Conservation (phyloP, 2,329 filamentous ascomycete species). For the Parafenestella ontariensis region DNA sequence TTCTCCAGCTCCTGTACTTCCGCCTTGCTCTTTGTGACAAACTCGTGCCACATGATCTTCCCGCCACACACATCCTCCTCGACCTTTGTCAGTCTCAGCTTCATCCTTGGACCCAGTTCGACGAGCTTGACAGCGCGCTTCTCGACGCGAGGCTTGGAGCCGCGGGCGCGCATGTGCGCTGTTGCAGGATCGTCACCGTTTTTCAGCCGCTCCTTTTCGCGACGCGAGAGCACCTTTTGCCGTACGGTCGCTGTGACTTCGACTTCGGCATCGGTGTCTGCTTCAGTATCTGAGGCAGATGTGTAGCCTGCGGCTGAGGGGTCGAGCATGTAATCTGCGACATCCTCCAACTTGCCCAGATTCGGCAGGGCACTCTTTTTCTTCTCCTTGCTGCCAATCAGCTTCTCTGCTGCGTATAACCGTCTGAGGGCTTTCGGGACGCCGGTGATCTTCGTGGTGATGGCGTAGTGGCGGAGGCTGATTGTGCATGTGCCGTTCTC, state of each 20-base stretch:
- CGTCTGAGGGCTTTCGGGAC: constrained; percentile 84
- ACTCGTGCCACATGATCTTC: constrained; percentile 97
- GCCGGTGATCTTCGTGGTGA: constrained; percentile 85
- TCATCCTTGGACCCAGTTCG: constrained; percentile 90
- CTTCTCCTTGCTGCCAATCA: constrained; percentile 61
- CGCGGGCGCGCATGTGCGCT: constrained; percentile 44
- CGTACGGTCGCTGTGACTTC: constrained; percentile 73
- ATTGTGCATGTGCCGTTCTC: constrained; percentile 72
- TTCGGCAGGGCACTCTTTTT: constrained; percentile 81
- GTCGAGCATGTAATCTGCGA: constrained; percentile 92
- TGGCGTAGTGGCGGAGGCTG: constrained; percentile 92
- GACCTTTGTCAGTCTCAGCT: constrained; percentile 88
- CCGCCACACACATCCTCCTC: constrained; percentile 91
- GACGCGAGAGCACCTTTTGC: constrained; percentile 66
- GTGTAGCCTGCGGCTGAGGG: constrained; percentile 81
- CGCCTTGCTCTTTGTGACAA: constrained; percentile 80
- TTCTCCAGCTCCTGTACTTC: constrained; percentile 82
- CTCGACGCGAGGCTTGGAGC: constrained; percentile 65
- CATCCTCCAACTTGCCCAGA: constrained; percentile 87
- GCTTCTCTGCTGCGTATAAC: constrained; percentile 83
- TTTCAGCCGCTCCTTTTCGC: constrained; percentile 54
- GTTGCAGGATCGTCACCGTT: constrained; percentile 49
- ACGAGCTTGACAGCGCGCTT: constrained; percentile 89
- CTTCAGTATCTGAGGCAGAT: constrained; percentile 89
- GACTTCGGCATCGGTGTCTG: constrained; percentile 94